These are phyloP conservation scores for Mimosa bimucronata DNA, from an alignment of 306 rosid species.

Conservation along the genomic window DNA sequence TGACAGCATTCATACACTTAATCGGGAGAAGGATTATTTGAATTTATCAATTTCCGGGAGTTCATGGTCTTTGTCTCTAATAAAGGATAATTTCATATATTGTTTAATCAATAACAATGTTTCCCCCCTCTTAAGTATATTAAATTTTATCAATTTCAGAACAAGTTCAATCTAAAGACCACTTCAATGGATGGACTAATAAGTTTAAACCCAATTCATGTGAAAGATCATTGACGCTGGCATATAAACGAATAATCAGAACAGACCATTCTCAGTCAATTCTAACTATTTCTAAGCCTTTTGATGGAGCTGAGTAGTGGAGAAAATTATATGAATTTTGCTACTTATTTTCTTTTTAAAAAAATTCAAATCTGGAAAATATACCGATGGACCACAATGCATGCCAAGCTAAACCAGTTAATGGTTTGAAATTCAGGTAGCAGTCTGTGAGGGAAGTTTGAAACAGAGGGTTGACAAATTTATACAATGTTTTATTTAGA, in stretches of 20 bases:
- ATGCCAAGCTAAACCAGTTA: not conserved
- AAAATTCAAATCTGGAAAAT: not conserved
- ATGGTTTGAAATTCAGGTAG: not conserved
- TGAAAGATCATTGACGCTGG: not conserved
- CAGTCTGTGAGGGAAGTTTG: not conserved
- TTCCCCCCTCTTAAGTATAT: not conserved
- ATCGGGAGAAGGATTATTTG: not conserved
- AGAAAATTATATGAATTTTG: not conserved
- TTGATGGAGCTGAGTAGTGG: not conserved
- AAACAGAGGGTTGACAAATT: not conserved
- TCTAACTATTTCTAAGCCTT: not conserved
- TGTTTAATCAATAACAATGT: not conserved
- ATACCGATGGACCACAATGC: not conserved
- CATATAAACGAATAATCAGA: not conserved
- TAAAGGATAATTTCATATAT: not conserved
- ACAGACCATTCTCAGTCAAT: not conserved
- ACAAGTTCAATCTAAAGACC: not conserved
- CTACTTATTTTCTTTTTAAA: not conserved
- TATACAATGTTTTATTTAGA: not conserved
- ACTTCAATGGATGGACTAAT: not conserved
- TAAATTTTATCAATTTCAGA: not conserved
- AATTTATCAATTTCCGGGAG: not conserved
- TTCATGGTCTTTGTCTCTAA: not conserved
- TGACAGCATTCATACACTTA: not conserved
- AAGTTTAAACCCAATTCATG: not conserved